These are phyloP conservation scores for Stentor roeselii DNA, from an alignment of 73 alveolate genomes.

Conservation along the genomic window DNA sequence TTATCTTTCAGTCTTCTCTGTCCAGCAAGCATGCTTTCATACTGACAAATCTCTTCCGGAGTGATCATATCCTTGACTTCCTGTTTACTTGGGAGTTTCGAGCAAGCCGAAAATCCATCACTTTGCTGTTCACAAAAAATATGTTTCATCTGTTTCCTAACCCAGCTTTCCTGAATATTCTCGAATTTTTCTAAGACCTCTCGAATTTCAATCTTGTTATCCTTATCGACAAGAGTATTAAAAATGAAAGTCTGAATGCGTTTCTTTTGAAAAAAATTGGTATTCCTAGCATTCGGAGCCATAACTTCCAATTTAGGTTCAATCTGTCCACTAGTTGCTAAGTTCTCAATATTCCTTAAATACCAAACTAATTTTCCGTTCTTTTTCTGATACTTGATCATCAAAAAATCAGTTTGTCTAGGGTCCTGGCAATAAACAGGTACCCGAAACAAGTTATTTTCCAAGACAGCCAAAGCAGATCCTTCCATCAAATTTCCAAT, in stretches of 20 bases:
- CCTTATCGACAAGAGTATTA: constrained; percentile 71
- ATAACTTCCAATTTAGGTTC: constrained; percentile 96
- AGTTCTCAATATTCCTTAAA: constrained; percentile 84
- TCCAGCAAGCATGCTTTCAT: constrained; percentile 93
- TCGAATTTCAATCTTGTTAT: constrained; percentile 66
- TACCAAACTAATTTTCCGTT: constrained; percentile 73
- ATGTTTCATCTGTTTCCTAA: constrained; percentile 81
- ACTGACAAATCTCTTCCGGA: constrained; percentile 93
- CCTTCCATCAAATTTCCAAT: constrained; percentile 45
- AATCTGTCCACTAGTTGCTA: constrained; percentile 89
- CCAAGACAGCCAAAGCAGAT: constrained; percentile 67
- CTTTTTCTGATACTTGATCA: constrained; percentile 73
- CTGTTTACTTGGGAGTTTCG: constrained; percentile 62
- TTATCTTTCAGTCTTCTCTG: constrained; percentile 79
- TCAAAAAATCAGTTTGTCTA: constrained; percentile 76
- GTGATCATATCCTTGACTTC: constrained; percentile 64
- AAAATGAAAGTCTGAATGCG: constrained; percentile 88
- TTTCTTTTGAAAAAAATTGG: constrained; percentile 73
- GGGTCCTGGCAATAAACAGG: constrained; percentile 90
- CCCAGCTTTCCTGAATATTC: constrained; percentile 72
- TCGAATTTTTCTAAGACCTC: constrained; percentile 71
- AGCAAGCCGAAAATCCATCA: constrained; percentile 58
- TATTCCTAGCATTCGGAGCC: constrained; percentile 91
- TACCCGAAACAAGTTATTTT: constrained; percentile 91
- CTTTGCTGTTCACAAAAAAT: constrained; percentile 80